phyloP scores from a whole-genome alignment of 2,329 filamentous ascomycete genomes.

The Colletotrichum sp. region DNA sequence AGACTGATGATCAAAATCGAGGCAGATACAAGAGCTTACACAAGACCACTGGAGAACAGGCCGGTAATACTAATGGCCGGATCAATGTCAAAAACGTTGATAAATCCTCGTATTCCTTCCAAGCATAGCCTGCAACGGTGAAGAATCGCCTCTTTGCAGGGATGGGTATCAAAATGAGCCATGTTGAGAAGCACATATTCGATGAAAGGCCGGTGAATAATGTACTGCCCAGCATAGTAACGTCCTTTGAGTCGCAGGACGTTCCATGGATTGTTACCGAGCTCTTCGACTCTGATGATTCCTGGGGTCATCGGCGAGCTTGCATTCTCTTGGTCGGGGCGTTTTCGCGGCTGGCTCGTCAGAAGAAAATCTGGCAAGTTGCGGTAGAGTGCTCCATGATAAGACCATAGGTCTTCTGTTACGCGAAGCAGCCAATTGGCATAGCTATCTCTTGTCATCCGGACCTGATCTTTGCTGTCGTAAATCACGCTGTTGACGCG shows the following conservation, averaged over 20 bases:
- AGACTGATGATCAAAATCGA: background rate
- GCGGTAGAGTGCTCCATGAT: constrained; percentile 30
- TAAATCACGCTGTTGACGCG: constrained; percentile 34
- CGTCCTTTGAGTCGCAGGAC: constrained; percentile 30
- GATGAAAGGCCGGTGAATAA: constrained; percentile 34
- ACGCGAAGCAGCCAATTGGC: constrained; percentile 30
- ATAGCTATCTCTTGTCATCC: constrained; percentile 25
- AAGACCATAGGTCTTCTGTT: constrained; percentile 29
- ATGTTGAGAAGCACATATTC: constrained; percentile 32
- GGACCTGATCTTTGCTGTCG: constrained; percentile 29
- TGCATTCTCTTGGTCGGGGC: background rate
- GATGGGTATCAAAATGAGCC: constrained; percentile 26
- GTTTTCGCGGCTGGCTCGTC: constrained; percentile 4
- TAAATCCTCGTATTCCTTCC: constrained; percentile 29
- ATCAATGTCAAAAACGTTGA: constrained; percentile 30
- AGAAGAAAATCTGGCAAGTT: constrained; percentile 30
- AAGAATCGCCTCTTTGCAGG: constrained; percentile 25
- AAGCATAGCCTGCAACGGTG: constrained; percentile 28
- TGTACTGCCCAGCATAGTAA: constrained; percentile 34
- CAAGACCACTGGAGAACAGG: constrained; percentile 33
- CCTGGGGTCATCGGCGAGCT: constrained; percentile 3
- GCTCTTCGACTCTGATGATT: constrained; percentile 14
- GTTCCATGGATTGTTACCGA: constrained; percentile 35
- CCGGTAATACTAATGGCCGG: constrained; percentile 29
- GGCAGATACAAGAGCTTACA: constrained; percentile 22